These are phyloP conservation scores for Boletus tylopilopsis DNA, from an alignment of 768 basidiomycete species.

Conservation along the genomic window DNA sequence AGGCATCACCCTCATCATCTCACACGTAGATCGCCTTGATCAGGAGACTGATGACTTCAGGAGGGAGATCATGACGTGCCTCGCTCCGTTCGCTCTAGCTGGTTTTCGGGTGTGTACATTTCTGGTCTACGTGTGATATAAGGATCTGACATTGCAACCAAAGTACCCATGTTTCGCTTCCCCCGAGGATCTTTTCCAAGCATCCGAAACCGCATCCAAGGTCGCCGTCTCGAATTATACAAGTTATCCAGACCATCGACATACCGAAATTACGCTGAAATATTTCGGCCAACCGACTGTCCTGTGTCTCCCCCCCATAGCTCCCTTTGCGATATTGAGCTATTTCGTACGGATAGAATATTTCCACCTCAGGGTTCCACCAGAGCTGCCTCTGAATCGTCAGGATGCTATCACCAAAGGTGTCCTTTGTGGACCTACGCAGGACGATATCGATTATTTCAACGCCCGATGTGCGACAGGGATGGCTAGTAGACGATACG, in stretches of 20 bases:
- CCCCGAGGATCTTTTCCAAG: conserved; percentile 34
- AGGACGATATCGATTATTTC: conserved; percentile 45
- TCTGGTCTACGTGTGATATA: background rate
- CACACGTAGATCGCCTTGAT: conserved; percentile 17
- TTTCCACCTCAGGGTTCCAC: conserved; percentile 34
- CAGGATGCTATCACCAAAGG: conserved; percentile 30
- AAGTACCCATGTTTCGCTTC: conserved; percentile 38
- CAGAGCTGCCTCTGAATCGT: conserved; percentile 38
- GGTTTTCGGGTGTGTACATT: conserved; percentile 43
- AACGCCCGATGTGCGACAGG: conserved; percentile 40
- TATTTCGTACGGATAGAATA: conserved; percentile 45
- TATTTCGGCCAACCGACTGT: conserved; percentile 42
- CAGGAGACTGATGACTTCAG: conserved; percentile 34
- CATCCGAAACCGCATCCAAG: conserved; percentile 10
- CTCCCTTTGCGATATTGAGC: conserved; percentile 44
- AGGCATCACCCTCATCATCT: background rate
- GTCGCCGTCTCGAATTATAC: conserved; percentile 21
- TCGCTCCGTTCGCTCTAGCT: conserved; percentile 47
- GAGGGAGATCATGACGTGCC: conserved; percentile 32
- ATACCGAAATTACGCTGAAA: conserved; percentile 28
- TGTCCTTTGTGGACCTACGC: conserved; percentile 37
- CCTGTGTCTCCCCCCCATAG: conserved; percentile 39
- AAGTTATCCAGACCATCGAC: conserved; percentile 29
- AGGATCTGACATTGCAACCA: conserved; percentile 9
- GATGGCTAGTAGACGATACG: conserved; percentile 27